Evolutionary conservation across 2,329 filamentous ascomycete species (phyloP), one percentile per base, ranked within the genome.

Genomic region (Diplodia mutila): DNA sequence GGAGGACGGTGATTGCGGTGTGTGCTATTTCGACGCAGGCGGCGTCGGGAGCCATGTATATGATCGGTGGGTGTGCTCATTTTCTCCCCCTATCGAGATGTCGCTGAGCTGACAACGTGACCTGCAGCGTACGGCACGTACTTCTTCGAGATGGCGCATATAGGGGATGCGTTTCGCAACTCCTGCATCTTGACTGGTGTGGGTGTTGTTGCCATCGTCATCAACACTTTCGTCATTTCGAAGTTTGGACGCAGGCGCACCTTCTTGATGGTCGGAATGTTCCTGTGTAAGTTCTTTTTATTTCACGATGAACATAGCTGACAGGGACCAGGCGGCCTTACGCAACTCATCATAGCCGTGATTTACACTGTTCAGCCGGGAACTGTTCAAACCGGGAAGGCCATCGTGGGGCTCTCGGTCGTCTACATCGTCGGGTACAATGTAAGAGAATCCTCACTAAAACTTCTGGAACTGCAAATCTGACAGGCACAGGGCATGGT

Each of bases 401-500:
- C 79, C 16, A 83, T 88, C 14, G 83, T 88, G 2, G 85, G 78
- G 0, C 75, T 88, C 11, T 83, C 84, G 7, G 81, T 86, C 18
- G 69, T 87, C 53, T 87, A 86, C 70, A 85, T 87, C 68, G 72
- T 83, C 34, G 81, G 79, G 3, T 87, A 87, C 72, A 87, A 86
- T 70, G 67, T 67, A 54, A 65, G 66, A 16, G 12, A 7, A 6
- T 5, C 1, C 9, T 27, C 9, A 4, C 2, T 0, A 4, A 27
- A 9, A 1, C 27, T 29, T 27, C 11, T 12, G n/a, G 2, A 8
- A 9, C 8, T 4, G 27, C 11, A 32, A 6, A 7, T 46, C 46
- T 67, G 16, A 63, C 29, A 8, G 2, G 4, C 14, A 1, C 34
- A 67, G 66, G 79, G 82, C 25, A 81, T 86, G 79, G 80, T 87